A percentile compares a stretch with the other conserved stretches of the same genome.
These are phyloP conservation scores for Aegle marmelos DNA, from an alignment of 345 rosid species.

Conservation along the genomic window DNA sequence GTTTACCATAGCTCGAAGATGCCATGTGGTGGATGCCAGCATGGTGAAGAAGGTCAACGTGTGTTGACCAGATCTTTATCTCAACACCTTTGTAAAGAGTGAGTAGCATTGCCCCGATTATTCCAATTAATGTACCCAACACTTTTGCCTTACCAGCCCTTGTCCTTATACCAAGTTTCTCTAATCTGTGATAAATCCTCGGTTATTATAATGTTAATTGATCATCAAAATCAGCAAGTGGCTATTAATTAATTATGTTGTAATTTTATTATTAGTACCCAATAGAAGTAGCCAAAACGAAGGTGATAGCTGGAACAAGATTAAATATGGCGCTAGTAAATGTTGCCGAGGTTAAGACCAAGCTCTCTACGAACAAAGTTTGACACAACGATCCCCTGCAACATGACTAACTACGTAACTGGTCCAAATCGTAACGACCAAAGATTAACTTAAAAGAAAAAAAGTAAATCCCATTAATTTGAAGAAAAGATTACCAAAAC, in stretches of 20 bases:
- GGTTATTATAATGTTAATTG: too few relatives aligned
- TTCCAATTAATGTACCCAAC: slow-evolving; percentile 48
- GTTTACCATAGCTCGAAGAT: background rate
- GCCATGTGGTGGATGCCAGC: background rate
- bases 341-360: slow-evolving; percentile 51
- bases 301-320: slow-evolving; percentile 49
- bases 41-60: slow-evolving; percentile 33
- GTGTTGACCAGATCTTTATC: slow-evolving; percentile 31
- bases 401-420: background rate
- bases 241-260: too few relatives aligned
- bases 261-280: slow-evolving; percentile 24
- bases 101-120: slow-evolving; percentile 55
- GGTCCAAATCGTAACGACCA: too few relatives aligned
- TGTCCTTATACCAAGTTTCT: background rate
- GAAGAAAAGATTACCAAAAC: too few relatives aligned
- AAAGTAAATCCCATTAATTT: too few relatives aligned
- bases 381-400: slow-evolving; percentile 37
- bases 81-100: slow-evolving; percentile 52
- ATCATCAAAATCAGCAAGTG: too few relatives aligned
- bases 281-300: slow-evolving; percentile 40
- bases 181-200: slow-evolving; percentile 28
- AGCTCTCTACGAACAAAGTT: slow-evolving; percentile 35
- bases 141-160: slow-evolving; percentile 47
- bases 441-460: too few relatives aligned
- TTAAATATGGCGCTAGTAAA: slow-evolving; percentile 43